Conservation (phyloP, 352 stramenopile species). For the Aphanomyces stellatus region DNA sequence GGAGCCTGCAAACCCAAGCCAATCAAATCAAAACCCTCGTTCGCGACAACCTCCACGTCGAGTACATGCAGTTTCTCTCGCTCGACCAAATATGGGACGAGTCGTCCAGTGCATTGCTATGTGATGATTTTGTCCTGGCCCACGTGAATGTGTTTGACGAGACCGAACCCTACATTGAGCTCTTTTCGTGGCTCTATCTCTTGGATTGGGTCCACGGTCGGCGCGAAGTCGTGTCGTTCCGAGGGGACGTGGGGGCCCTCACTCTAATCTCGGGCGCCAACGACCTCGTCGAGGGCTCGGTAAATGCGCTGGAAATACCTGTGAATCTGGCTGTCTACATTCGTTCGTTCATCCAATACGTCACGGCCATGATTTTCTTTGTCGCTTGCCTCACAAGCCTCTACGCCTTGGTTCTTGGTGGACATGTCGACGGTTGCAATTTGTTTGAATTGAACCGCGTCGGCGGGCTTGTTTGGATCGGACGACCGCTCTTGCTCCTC, state of each 20-base stretch:
- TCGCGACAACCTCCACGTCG: too few relatives aligned
- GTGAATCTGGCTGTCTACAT: slow-evolving; percentile 3
- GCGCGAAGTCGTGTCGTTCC: not conserved
- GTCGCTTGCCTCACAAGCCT: not conserved
- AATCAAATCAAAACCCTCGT: too few relatives aligned
- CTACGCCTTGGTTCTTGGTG: not conserved
- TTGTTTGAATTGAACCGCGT: not conserved
- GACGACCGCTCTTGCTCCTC: not conserved
- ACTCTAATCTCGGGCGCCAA: not conserved
- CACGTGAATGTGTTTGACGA: too few relatives aligned
- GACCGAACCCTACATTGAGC: not conserved
- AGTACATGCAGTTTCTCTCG: too few relatives aligned
- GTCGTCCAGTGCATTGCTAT: too few relatives aligned
- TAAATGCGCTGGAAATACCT: not conserved
- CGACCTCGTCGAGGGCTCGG: not conserved
- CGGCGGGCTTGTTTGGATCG: not conserved
- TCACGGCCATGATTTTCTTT: not conserved
- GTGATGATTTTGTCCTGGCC: too few relatives aligned
- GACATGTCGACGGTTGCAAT: not conserved
- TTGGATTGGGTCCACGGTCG: not conserved
- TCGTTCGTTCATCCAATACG: not conserved
- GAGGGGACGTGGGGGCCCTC: not conserved
- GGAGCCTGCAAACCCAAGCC: too few relatives aligned
- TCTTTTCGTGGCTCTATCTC: not conserved
- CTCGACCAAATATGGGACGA: too few relatives aligned